Base-by-base conservation (phyloP, 305 asterid species). In the Petunia hybrid region DNA sequence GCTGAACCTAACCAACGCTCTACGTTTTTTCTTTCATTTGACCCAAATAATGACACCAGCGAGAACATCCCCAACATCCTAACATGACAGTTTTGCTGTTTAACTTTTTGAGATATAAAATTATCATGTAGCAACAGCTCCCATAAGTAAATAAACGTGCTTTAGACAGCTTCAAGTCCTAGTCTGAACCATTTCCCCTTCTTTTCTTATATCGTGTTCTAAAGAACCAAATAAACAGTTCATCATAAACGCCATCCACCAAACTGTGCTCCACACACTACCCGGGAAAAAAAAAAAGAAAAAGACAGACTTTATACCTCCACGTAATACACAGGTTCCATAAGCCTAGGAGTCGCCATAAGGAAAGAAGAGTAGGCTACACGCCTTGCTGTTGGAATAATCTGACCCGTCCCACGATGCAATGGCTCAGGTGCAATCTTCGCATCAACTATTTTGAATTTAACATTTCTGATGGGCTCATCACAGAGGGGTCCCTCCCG, bases 401-500 rank as follows among this genome's bases (percentile, higher is more conserved):
- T 96, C 90, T 96, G 98, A 80, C 99, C 97, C 40, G 98, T 92
- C 83, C 97, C 98, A 65, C 97, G 98, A 81, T 96, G 87, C 85
- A 96, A 85, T 63, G 99, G 98, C 90, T 96, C 99, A 7, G 97
- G 92, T 74, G 98, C 99, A 84, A 96, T 91, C 87, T 96, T 93
- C 40, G 98, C 99, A 85, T 95, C 98, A 60, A 94, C 99, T 69
- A 95, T 95, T 86, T 94, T 94, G 89, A 94, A 96, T 85, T 94
- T 96, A 31, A 96, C 98, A 83, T 94, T 94, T 86, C 98, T 90
- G 73, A 95, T 95, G 69, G 99, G 98, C 91, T 95, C 99, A 51
- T 95, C 99, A 77, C 99, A 95, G 4, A 95, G 97, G 12, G 99
- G 99, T 22, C 99, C 98, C 87, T 95, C 99, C 74, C 99, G 94